Percentiles rank a stretch among this genome's conserved stretches.
These are phyloP conservation scores for Cryptosporidium meleagridis DNA, from an alignment of 169 alveolate species.

Conservation along the genomic window DNA sequence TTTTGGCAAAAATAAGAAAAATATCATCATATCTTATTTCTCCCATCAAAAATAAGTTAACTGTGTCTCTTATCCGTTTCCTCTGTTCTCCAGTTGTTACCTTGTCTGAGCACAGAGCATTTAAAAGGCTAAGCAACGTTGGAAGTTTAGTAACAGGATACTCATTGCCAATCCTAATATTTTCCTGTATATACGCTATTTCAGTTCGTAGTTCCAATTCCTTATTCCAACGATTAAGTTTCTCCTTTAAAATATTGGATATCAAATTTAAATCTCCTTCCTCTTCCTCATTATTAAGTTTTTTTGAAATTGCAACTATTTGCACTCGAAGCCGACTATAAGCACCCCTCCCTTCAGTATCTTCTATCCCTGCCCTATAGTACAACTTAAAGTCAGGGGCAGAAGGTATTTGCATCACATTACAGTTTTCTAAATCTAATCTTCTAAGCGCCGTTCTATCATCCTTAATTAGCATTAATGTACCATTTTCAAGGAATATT, in stretches of 20 bases:
- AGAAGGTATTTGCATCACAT: constrained; percentile 27
- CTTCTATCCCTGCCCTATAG: neutral
- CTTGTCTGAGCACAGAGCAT: constrained; percentile 86
- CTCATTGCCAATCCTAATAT: neutral
- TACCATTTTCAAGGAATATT: constrained; percentile 50
- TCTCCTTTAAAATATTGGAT: neutral
- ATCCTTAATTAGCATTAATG: constrained; percentile 24
- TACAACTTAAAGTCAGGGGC: constrained; percentile 70
- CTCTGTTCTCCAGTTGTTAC: constrained; percentile 91
- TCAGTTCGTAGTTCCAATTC: constrained; percentile 22
- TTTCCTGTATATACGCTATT: neutral
- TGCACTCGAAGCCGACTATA: neutral
- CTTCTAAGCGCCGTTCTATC: constrained; percentile 21
- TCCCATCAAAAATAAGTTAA: constrained; percentile 87
- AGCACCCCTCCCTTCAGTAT: neutral
- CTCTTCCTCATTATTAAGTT: neutral
- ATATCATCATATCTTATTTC: constrained; percentile 89
- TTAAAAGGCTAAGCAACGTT: constrained; percentile 87
- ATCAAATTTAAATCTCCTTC: neutral
- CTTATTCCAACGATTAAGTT: constrained; percentile 35
- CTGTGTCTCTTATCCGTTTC: constrained; percentile 89
- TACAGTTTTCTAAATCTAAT: constrained; percentile 53
- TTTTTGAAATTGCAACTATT: constrained; percentile 57
- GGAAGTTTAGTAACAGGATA: constrained; percentile 79
- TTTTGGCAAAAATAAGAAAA: constrained; percentile 88